phyloP scores from a whole-genome alignment of 768 basidiomycete genomes.

The Agrocybe praecox region DNA sequence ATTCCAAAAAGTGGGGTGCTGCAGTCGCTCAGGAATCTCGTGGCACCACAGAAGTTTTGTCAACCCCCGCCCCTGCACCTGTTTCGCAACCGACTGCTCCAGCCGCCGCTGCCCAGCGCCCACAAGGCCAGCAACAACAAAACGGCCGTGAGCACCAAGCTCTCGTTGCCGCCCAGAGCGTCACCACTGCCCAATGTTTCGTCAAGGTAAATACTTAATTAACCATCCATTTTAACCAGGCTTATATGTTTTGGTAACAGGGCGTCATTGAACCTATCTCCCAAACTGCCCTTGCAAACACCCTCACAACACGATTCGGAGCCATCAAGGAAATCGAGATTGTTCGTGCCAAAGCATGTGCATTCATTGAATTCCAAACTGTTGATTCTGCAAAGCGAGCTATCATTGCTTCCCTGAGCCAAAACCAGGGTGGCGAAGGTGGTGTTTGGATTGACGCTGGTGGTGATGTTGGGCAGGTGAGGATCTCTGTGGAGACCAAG shows the following conservation, averaged over 20 bases:
- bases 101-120: constrained; percentile 19
- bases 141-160: constrained; percentile 42
- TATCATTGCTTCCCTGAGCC: constrained; percentile 71
- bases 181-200: constrained; percentile 83
- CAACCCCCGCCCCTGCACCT: constrained; percentile 40
- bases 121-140: constrained; percentile 28
- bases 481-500: constrained; percentile 83
- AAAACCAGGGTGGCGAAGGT: constrained; percentile 81
- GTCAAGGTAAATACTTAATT: constrained; percentile 69
- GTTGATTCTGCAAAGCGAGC: constrained; percentile 86
- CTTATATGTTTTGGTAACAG: constrained; percentile 31
- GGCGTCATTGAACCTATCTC: constrained; percentile 73
- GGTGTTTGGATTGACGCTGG: constrained; percentile 79
- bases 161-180: constrained; percentile 55
- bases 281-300: constrained; percentile 46
- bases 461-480: constrained; percentile 48
- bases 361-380: constrained; percentile 86
- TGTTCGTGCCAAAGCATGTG: constrained; percentile 86
- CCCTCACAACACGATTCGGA: constrained; percentile 70
- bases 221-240: neutral
- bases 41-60: constrained; percentile 65
- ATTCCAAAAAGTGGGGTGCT: constrained; percentile 82
- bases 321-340: constrained; percentile 88
- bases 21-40: constrained; percentile 78
- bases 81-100: constrained; percentile 32